Conservation (phyloP, 306 rosid species). For the Cucurbita moschata region DNA sequence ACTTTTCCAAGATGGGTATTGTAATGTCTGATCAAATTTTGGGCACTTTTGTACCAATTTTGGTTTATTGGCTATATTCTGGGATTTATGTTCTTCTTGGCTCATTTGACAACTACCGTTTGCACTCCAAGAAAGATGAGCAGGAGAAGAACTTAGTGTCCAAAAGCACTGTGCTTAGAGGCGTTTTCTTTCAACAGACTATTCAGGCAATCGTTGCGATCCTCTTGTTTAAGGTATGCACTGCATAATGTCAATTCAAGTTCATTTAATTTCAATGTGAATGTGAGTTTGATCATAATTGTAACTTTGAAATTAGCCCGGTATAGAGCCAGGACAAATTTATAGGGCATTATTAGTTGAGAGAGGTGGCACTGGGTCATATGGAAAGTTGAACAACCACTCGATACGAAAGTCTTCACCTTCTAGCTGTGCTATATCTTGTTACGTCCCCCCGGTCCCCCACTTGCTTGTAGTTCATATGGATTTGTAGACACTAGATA, state of each 20-base stretch:
- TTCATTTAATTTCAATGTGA: neutral
- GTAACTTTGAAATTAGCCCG: neutral
- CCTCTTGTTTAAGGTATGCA: constrained; percentile 56
- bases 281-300: neutral
- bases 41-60: constrained; percentile 74
- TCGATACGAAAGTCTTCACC: neutral
- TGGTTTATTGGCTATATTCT: constrained; percentile 74
- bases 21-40: constrained; percentile 73
- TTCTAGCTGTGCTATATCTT: no score
- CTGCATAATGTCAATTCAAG: neutral
- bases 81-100: constrained; percentile 64
- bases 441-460: neutral
- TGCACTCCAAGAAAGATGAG: constrained; percentile 70
- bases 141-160: constrained; percentile 90
- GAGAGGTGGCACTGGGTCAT: neutral
- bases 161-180: constrained; percentile 58
- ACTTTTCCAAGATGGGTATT: constrained; percentile 37
- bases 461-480: neutral
- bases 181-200: constrained; percentile 74
- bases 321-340: neutral
- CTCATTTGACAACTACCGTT: constrained; percentile 49
- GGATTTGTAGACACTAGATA: neutral
- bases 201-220: constrained; percentile 78
- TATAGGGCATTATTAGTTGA: neutral
- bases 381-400: neutral